These are phyloP conservation scores for Stenocarpella maydis DNA, from an alignment of 2,329 filamentous ascomycete genomes.

Conservation along the genomic window DNA sequence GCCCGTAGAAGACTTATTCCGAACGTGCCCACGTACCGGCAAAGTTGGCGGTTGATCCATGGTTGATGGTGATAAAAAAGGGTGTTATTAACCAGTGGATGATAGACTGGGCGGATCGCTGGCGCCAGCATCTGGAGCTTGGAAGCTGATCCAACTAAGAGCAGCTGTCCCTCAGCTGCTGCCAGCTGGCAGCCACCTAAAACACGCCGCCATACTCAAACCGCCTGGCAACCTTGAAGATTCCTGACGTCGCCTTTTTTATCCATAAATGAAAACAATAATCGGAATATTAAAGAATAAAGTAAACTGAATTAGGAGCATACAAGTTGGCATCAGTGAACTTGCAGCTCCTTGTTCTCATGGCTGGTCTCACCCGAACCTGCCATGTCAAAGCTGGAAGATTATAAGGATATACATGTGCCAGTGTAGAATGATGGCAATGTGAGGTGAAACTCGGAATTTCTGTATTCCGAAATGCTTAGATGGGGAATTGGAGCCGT, in stretches of 20 bases:
- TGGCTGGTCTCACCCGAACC: too few species aligned
- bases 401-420: too few species aligned
- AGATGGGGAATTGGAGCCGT: too few species aligned
- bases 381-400: too few species aligned
- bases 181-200: not conserved
- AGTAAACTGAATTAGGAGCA: not conserved
- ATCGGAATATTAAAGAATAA: not conserved
- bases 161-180: not conserved
- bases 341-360: not conserved
- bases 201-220: too few species aligned
- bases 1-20: slow-evolving; percentile 49
- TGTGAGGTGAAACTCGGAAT: too few species aligned
- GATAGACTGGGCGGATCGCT: not conserved
- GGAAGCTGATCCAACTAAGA: not conserved
- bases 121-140: not conserved
- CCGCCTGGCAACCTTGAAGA: too few species aligned
- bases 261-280: not conserved
- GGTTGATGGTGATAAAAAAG: slow-evolving; percentile 8
- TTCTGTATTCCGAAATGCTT: not conserved
- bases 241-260: not conserved
- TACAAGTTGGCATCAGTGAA: not conserved
- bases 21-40: slow-evolving; percentile 42
- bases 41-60: slow-evolving; percentile 37
- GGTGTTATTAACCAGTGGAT: not conserved
- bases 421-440: too few species aligned